Percentiles rank a stretch among this genome's conserved stretches.
These are phyloP conservation scores for Curvularia sp. DNA, from an alignment of 2,329 filamentous ascomycete species.

Conservation along the genomic window DNA sequence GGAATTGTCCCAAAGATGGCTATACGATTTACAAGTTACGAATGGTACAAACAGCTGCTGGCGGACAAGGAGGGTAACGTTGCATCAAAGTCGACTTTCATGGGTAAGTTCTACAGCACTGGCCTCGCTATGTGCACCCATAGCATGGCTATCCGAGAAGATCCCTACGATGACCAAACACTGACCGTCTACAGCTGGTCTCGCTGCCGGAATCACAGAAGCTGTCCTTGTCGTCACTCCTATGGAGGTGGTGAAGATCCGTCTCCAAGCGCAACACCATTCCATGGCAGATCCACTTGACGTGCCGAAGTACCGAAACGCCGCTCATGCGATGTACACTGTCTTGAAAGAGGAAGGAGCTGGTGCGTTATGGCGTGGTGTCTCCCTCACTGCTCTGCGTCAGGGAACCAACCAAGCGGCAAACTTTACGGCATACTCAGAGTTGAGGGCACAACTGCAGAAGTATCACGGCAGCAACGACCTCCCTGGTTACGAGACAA, in stretches of 20 bases:
- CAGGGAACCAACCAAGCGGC: conserved; percentile 94
- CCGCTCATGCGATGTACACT: conserved; percentile 81
- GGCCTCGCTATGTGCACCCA: neutral
- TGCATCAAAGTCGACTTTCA: conserved; percentile 73
- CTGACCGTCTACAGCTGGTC: conserved; percentile 67
- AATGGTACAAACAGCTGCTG: conserved; percentile 87
- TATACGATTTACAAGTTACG: conserved; percentile 97
- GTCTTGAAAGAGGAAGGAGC: conserved; percentile 90
- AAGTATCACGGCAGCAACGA: conserved; percentile 73
- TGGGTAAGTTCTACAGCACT: conserved; percentile 59
- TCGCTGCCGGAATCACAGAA: conserved; percentile 93
- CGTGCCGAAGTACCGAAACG: conserved; percentile 95
- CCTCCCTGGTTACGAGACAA: conserved; percentile 88
- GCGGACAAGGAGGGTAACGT: conserved; percentile 72
- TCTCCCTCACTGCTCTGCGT: conserved; percentile 88
- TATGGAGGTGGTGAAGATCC: conserved; percentile 99
- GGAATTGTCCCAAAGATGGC: conserved; percentile 99
- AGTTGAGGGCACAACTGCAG: conserved; percentile 83
- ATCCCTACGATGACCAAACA: neutral
- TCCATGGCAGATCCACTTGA: conserved; percentile 96
- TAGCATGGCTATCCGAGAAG: neutral
- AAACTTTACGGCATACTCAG: conserved; percentile 97
- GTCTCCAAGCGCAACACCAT: conserved; percentile 97
- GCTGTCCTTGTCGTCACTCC: conserved; percentile 95
- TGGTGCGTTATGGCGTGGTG: conserved; percentile 88